Evolutionary conservation across 495 filamentous ascomycete species (phyloP).

Genomic region (Pyrenula massariospora): DNA sequence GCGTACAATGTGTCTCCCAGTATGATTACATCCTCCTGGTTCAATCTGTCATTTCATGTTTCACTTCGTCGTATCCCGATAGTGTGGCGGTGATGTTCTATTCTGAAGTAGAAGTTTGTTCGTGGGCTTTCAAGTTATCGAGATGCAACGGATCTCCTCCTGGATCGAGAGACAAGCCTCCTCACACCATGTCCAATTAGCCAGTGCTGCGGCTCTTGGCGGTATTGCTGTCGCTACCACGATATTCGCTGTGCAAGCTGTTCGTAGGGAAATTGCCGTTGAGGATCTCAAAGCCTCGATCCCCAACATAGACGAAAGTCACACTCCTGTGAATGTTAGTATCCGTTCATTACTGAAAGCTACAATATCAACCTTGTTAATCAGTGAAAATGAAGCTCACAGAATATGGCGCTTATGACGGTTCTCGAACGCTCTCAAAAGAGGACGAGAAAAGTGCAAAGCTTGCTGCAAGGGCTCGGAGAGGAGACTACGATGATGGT

Average conservation of each 20-base stretch:
- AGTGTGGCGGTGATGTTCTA: too few species aligned
- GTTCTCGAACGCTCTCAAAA: conserved; percentile 39
- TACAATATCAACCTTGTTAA: not conserved
- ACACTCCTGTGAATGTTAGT: conserved; percentile 27
- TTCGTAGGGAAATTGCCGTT: conserved; percentile 48
- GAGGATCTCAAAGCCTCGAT: conserved; percentile 64
- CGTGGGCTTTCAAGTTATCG: too few species aligned
- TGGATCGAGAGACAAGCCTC: conserved; percentile 43
- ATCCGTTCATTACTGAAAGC: not conserved
- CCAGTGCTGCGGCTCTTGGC: conserved; percentile 63
- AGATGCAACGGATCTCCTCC: conserved; percentile 33
- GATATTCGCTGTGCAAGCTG: conserved; percentile 60
- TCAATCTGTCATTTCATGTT: too few species aligned
- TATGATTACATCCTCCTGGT: too few species aligned
- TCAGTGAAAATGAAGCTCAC: conserved; percentile 47
- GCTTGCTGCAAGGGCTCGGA: conserved; percentile 67
- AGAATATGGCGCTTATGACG: conserved; percentile 57
- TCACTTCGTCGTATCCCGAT: too few species aligned
- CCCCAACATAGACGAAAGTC: conserved; percentile 36
- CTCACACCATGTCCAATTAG: conserved; percentile 52
- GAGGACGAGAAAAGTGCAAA: conserved; percentile 69
- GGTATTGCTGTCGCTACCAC: conserved; percentile 61
- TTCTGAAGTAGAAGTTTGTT: too few species aligned
- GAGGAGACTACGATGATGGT: conserved; percentile 89
- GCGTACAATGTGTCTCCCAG: too few species aligned